These are phyloP conservation scores for Wickerhamiella brachini DNA, from an alignment of 805 yeast species.

Conservation along the genomic window DNA sequence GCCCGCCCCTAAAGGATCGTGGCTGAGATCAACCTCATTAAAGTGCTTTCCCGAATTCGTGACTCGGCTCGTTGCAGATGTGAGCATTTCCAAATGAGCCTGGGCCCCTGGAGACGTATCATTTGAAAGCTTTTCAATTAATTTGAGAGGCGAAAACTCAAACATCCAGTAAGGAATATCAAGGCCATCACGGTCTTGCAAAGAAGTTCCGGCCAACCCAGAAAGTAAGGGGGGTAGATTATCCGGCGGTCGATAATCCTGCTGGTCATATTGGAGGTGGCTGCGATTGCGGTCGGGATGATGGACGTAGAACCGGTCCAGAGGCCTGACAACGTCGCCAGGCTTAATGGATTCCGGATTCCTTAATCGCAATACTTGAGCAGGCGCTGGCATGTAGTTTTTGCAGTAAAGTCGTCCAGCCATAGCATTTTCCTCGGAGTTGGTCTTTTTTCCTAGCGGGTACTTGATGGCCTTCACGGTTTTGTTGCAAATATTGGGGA, in stretches of 20 bases:
- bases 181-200: neutral
- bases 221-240: constrained; percentile 1
- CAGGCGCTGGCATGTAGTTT: constrained; percentile 9
- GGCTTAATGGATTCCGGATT: neutral
- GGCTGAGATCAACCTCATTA: constrained; percentile 10
- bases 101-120: neutral
- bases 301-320: neutral
- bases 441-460: constrained; percentile 4
- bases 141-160: neutral
- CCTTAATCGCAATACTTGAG: constrained; percentile 8
- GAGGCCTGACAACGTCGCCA: neutral
- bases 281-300: neutral
- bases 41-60: constrained; percentile 12
- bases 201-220: neutral
- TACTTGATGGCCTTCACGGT: constrained; percentile 1
- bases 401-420: constrained; percentile 12
- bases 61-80: constrained; percentile 1
- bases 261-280: constrained; percentile 7
- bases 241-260: constrained; percentile 11
- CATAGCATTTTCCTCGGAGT: constrained; percentile 14
- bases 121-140: neutral
- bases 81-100: neutral
- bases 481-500: constrained; percentile 6
- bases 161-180: neutral
- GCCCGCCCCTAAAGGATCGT: constrained; percentile 15